Evolutionary conservation across 345 rosid species (phyloP), one percentile per base, ranked within the genome.

Genomic region (Gossypium stocksii): DNA sequence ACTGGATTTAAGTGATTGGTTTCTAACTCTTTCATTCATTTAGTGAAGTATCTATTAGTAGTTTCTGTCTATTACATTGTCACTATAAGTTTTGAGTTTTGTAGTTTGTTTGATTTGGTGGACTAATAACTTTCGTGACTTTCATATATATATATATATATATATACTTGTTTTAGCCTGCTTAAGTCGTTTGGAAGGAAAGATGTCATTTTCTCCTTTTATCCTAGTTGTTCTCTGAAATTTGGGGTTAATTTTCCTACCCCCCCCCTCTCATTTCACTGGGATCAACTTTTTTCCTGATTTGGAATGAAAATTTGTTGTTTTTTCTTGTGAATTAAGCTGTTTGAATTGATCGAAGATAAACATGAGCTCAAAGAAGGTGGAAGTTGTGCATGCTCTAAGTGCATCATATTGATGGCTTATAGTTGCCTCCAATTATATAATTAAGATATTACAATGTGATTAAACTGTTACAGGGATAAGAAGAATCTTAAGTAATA

Each of bases 161-260:
- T 62, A 13, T 48, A 49, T 17, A 62, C 45, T 41, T 41, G 7
- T 63, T 63, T 16, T 63, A 38, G 68, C 68, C 48, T 17, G 43
- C 66, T 61, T 61, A 61, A 61, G 10, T 61, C 66, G 43, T 61
- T 61, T 61, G 66, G 66, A 27, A 15, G 66, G 41, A 34, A 34
- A 34, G 19, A 61, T 27, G 66, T 61, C 66, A 2, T 61, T 54
- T 61, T 61, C 66, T 61, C 44, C 2, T 27, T 14, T 61, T 61
- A 6, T 14, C n/a, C n/a, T 60, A 60, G 59, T 54, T 56, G 27
- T 20, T 56, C 11, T 20, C 29, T 58, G 29, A 22, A 9, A 58
- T 12, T 22, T 22, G 34, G n/a, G 65, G 56, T 8, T 41, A 0
- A 41, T n/a, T 38, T 38, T 17, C 11, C 19, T 8, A 14, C 10